Evolutionary conservation across 352 stramenopile genomes (phyloP), one percentile per base, ranked within the genome.

Genomic region (Phytophthora cactorum): DNA sequence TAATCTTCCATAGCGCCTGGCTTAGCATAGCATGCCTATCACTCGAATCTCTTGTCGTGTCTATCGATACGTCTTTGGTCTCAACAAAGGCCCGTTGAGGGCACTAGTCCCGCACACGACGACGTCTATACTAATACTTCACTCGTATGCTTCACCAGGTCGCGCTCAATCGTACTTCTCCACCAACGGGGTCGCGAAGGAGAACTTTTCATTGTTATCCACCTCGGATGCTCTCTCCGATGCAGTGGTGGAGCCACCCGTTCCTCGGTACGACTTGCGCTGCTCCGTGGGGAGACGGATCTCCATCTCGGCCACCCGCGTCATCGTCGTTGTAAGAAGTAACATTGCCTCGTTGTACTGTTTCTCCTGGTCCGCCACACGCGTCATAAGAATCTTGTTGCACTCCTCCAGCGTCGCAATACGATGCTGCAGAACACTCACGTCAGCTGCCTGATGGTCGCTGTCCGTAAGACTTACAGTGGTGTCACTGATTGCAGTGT

Each of bases 281-380:
- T 75, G 75, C 15, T 83, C 76, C 15, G 62, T 80, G 4, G 84
- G 81, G 53, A 90, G 27, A 45, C 81, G 84, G 29, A 92, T 88
- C 70, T 95, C 88, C 70, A 95, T 87, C 66, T 95, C 84, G 7
- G 86, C 86, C 31, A 95, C 81, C 52, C 88, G 84, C 28, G 88
- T 93, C 85, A 95, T 93, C 39, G 88, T 95, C 55, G 91, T 86
- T 9, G 84, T 93, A 22, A 95, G 74, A 61, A 95, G 64, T 64
- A 95, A 72, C 88, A 94, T 95, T 25, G 85, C 86, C 62, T 95
- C 84, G 52, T 91, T 86, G 74, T 95, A 93, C 66, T 95, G 88
- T 46, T 89, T 91, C 75, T 95, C 84, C 69, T 94, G 86, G 43
- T 93, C 81, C 0, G 72, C 70, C 41, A 93, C 72, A 22, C 86